Percentiles rank a stretch among this genome's conserved stretches.
These are phyloP conservation scores for Patellifolia procumbens DNA, from an alignment of 179 eudicot species.

Conservation along the genomic window DNA sequence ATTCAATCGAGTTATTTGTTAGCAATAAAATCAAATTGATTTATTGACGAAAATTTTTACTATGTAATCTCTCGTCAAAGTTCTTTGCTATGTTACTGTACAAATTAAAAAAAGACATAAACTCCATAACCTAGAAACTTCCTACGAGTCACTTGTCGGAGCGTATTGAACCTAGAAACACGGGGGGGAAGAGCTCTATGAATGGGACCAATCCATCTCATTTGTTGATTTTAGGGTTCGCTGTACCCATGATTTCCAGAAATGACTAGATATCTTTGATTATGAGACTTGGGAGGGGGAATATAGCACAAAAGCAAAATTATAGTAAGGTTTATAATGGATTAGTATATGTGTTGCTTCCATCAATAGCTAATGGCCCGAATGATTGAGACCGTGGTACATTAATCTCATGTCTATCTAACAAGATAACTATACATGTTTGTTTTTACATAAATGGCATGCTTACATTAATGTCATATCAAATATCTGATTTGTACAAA, in stretches of 20 bases:
- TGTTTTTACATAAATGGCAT: not conserved
- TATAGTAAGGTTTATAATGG: not conserved
- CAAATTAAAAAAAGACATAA: too few relatives aligned
- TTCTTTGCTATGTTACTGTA: too few relatives aligned
- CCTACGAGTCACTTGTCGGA: not conserved
- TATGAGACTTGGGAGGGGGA: not conserved
- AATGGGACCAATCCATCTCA: not conserved
- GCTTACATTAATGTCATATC: not conserved
- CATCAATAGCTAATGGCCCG: not conserved
- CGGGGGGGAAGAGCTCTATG: not conserved
- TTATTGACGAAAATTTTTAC: too few relatives aligned
- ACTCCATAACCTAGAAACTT: too few relatives aligned
- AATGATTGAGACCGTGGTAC: conserved; percentile 5
- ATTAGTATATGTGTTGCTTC: conserved; percentile 12
- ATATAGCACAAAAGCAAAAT: not conserved
- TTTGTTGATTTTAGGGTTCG: not conserved
- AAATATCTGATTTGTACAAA: not conserved
- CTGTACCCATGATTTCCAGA: conserved; percentile 10
- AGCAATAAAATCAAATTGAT: too few relatives aligned
- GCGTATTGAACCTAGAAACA: too few relatives aligned
- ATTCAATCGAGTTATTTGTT: too few relatives aligned
- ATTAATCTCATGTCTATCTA: not conserved
- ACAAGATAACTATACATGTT: not conserved
- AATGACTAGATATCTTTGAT: not conserved
- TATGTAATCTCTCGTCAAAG: too few relatives aligned